These are phyloP conservation scores for Aspergillus udagawae DNA, from an alignment of 2,329 filamentous ascomycete genomes.

Conservation along the genomic window DNA sequence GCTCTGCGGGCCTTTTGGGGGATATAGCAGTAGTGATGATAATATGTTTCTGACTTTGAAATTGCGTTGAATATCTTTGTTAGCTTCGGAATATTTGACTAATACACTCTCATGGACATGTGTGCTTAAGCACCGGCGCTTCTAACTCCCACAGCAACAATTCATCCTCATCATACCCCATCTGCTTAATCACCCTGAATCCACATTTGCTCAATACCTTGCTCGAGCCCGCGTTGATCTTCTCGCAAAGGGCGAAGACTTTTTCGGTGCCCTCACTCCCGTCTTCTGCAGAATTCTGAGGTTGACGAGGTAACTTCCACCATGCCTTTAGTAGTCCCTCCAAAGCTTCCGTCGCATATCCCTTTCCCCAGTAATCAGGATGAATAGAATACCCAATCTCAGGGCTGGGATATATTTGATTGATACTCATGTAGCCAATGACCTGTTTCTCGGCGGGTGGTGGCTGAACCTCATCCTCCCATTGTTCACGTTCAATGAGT, in stretches of 20 bases:
- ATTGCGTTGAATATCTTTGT: background rate
- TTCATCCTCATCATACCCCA: slow-evolving; percentile 8
- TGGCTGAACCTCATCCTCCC: background rate
- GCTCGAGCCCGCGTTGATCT: slow-evolving; percentile 13
- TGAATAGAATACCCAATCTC: slow-evolving; percentile 25
- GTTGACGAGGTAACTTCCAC: slow-evolving; percentile 18
- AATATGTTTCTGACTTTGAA: background rate
- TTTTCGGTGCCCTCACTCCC: slow-evolving; percentile 8
- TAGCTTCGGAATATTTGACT: no score
- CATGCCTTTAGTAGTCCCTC: slow-evolving; percentile 19
- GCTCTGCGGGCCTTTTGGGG: background rate
- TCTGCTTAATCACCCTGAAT: slow-evolving; percentile 9
- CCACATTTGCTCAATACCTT: slow-evolving; percentile 23
- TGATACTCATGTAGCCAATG: slow-evolving; percentile 22
- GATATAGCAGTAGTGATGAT: background rate
- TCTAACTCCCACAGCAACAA: background rate
- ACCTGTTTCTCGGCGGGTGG: background rate
- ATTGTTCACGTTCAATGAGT: slow-evolving; percentile 10
- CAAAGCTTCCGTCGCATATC: slow-evolving; percentile 26
- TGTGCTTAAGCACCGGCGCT: background rate
- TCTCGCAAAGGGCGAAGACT: slow-evolving; percentile 18
- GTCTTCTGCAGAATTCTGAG: background rate
- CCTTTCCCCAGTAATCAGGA: slow-evolving; percentile 23
- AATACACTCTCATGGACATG: background rate
- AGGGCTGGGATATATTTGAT: slow-evolving; percentile 13